Percentiles rank a stretch among this genome's conserved stretches.
Conservation (phyloP, 768 basidiomycete species). For the Russula sp. region DNA sequence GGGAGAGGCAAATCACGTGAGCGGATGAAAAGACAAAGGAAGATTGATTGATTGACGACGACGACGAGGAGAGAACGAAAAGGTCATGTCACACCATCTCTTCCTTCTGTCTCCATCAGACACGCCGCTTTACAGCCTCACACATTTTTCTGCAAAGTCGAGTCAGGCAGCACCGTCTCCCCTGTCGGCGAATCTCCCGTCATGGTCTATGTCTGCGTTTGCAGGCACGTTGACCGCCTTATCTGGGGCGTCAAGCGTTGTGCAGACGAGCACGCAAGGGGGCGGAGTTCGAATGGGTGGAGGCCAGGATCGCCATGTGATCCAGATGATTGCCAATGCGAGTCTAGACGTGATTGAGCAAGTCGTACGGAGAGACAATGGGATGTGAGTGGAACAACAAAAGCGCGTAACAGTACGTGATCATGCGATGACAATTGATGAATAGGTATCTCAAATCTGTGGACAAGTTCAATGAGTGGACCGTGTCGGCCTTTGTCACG, state of each 20-base stretch:
- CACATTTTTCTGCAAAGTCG: conserved; percentile 76
- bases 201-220: conserved; percentile 88
- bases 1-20: neutral
- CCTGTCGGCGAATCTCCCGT: conserved; percentile 74
- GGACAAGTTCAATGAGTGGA: conserved; percentile 99
- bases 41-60: neutral
- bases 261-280: conserved; percentile 54
- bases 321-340: conserved; percentile 98
- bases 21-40: neutral
- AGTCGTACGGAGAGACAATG: conserved; percentile 71
- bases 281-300: conserved; percentile 64
- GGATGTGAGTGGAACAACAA: conserved; percentile 51
- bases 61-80: neutral
- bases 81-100: conserved; percentile 75
- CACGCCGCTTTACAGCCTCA: conserved; percentile 76
- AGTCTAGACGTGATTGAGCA: conserved; percentile 95
- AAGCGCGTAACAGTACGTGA: neutral
- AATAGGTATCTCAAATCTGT: conserved; percentile 91
- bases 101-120: conserved; percentile 83
- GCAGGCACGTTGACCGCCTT: conserved; percentile 83
- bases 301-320: conserved; percentile 85
- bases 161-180: conserved; percentile 51
- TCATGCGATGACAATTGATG: conserved; percentile 3
- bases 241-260: conserved; percentile 74
- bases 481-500: conserved; percentile 91